Percentiles rank a stretch among this genome's conserved stretches.
Evolutionary conservation across 257 asterid genomes (phyloP).

Genomic region (Leptodermis oblonga): DNA sequence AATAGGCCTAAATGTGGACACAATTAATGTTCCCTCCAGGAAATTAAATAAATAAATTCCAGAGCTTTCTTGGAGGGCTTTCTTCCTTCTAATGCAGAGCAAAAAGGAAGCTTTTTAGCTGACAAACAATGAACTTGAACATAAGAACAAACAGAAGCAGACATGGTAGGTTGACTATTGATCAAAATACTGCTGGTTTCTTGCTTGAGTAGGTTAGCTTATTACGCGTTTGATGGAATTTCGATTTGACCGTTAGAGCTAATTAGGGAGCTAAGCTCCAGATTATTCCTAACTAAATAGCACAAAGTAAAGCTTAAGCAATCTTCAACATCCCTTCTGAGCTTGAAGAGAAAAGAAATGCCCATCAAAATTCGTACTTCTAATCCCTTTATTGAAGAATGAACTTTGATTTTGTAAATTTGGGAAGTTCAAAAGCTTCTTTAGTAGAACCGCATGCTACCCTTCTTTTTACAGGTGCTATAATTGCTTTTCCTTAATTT

Average conservation of each 20-base stretch:
- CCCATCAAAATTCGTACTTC: not conserved
- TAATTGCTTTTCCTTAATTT: no score
- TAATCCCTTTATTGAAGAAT: not conserved
- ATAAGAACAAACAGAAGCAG: slow-evolving; percentile 35
- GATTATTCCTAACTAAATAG: not conserved
- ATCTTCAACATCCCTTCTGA: not conserved
- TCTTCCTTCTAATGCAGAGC: not conserved
- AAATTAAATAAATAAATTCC: slow-evolving; percentile 3
- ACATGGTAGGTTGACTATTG: slow-evolving; percentile 33
- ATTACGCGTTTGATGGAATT: slow-evolving; percentile 25
- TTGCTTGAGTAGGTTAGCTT: slow-evolving; percentile 19
- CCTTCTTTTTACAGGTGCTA: no score
- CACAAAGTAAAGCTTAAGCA: not conserved
- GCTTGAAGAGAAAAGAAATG: no score
- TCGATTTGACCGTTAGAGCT: slow-evolving; percentile 41
- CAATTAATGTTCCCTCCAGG: not conserved
- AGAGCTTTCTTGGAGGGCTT: not conserved
- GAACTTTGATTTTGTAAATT: not conserved
- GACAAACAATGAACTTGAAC: not conserved
- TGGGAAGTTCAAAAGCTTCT: no score
- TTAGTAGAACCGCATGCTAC: no score
- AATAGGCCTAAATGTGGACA: not conserved
- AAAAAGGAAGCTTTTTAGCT: not conserved
- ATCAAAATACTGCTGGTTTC: slow-evolving; percentile 9
- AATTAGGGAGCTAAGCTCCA: slow-evolving; percentile 40